phyloP scores from a whole-genome alignment of 139 green algal species.

The Chlamydomonas schloesseri region DNA sequence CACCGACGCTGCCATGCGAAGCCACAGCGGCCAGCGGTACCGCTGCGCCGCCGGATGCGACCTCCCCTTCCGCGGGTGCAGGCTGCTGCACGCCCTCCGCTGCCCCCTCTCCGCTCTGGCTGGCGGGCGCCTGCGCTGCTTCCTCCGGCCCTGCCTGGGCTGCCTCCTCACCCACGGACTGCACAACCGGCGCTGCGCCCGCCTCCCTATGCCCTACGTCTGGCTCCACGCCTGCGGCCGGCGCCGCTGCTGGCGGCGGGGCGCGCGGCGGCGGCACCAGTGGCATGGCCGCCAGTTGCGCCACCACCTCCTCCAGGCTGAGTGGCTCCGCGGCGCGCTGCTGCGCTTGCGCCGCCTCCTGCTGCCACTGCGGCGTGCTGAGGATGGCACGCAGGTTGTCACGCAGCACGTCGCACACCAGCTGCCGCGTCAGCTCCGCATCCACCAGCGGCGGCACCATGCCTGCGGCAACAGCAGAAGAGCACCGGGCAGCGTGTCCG shows the following conservation, averaged over 20 bases:
- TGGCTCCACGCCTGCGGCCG: neutral
- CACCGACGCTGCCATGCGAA: too few relatives aligned
- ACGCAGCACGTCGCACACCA: conserved; percentile 18
- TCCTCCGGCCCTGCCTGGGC: too few relatives aligned
- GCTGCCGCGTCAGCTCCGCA: neutral
- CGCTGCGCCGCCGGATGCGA: too few relatives aligned
- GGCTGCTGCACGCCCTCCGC: neutral
- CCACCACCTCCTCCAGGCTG: conserved; percentile 33
- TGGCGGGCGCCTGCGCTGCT: neutral
- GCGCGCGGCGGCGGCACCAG: neutral
- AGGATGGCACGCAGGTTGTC: conserved; percentile 19
- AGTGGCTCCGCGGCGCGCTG: neutral
- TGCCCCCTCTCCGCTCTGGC: neutral
- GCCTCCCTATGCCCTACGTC: neutral
- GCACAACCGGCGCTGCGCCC: neutral
- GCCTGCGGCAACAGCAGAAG: neutral
- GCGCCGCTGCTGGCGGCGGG: too few relatives aligned
- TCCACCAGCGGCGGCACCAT: conserved; percentile 24
- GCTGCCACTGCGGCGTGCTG: neutral
- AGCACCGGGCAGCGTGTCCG: too few relatives aligned
- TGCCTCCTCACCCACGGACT: too few relatives aligned
- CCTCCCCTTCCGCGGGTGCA: neutral
- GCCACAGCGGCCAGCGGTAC: too few relatives aligned
- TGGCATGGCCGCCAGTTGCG: neutral
- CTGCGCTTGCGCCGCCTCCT: neutral